Evolutionary conservation across 352 stramenopile species (phyloP).

Genomic region (Globisporangium acanthophoron): DNA sequence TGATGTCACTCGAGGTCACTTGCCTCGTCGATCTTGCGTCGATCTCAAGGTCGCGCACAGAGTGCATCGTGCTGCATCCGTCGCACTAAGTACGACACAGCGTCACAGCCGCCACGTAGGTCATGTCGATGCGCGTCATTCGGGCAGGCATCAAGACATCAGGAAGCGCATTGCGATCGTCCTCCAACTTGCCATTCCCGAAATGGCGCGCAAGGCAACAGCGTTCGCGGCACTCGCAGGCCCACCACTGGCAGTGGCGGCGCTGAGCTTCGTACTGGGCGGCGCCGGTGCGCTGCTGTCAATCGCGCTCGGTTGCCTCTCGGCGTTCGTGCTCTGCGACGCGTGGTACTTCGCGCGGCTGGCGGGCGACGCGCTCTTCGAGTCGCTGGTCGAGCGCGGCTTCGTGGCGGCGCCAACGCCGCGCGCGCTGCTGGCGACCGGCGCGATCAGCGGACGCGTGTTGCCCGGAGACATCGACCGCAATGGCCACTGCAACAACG

Average conservation of each 20-base stretch:
- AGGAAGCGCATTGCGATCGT: too few species aligned
- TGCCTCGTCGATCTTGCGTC: neutral
- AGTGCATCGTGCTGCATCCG: neutral
- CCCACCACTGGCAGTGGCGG: constrained; percentile 30
- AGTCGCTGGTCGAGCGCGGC: constrained; percentile 14
- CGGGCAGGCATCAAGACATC: too few species aligned
- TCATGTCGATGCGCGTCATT: neutral
- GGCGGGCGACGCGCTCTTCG: constrained; percentile 22
- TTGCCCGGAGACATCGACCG: constrained; percentile 70
- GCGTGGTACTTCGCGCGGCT: constrained; percentile 78
- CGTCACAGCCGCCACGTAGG: too few species aligned
- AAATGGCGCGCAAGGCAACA: constrained; percentile 30
- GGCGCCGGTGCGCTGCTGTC: constrained; percentile 18
- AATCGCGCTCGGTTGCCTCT: constrained; percentile 31
- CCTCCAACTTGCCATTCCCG: neutral
- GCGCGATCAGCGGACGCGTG: constrained; percentile 40
- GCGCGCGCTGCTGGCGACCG: constrained; percentile 46
- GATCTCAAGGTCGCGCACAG: neutral
- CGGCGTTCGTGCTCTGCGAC: constrained; percentile 65
- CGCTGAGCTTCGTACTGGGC: constrained; percentile 21
- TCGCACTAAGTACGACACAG: neutral
- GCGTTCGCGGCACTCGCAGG: constrained; percentile 45
- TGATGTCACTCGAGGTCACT: too few species aligned
- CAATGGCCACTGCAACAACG: constrained; percentile 86
- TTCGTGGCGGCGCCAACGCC: constrained; percentile 17